Percentiles rank a stretch among this genome's conserved stretches.
phyloP scores from a whole-genome alignment of 2,329 filamentous ascomycete species.

The Trichoderma afroharzianum region DNA sequence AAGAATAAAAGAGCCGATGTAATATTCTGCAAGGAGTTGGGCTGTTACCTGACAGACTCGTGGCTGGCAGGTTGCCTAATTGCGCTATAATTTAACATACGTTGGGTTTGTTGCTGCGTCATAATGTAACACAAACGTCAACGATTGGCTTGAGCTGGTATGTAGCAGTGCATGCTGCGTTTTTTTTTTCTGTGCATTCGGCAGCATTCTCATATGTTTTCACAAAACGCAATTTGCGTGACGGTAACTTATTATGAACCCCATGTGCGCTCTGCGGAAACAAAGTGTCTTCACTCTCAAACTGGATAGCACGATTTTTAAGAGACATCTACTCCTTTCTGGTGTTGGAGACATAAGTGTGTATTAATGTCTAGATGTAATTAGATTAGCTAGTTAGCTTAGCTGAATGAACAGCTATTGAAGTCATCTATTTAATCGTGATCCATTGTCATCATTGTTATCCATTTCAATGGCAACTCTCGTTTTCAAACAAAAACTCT shows the following conservation, averaged over 20 bases:
- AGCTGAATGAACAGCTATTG: not conserved
- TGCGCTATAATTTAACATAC: not conserved
- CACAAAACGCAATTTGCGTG: not conserved
- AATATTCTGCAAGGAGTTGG: not conserved
- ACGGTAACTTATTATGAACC: not conserved
- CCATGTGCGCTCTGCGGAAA: not conserved
- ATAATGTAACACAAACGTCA: not conserved
- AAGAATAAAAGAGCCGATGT: not conserved
- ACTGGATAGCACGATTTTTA: not conserved
- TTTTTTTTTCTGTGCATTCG: not conserved
- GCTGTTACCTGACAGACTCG: not conserved
- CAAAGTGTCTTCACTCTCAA: accelerated
- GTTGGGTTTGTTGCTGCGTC: not conserved
- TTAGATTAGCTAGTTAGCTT: not conserved
- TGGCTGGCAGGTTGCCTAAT: not conserved
- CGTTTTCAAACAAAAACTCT: not conserved
- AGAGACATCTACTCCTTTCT: not conserved
- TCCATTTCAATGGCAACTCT: not conserved
- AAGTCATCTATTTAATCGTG: not conserved
- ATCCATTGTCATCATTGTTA: not conserved
- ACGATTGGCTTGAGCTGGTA: not conserved
- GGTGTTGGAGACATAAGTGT: not conserved
- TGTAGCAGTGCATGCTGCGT: not conserved
- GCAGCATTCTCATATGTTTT: not conserved
- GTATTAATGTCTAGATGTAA: not conserved